Evolutionary conservation across 352 stramenopile species (phyloP).

Genomic region (Phytopythium vexans): DNA sequence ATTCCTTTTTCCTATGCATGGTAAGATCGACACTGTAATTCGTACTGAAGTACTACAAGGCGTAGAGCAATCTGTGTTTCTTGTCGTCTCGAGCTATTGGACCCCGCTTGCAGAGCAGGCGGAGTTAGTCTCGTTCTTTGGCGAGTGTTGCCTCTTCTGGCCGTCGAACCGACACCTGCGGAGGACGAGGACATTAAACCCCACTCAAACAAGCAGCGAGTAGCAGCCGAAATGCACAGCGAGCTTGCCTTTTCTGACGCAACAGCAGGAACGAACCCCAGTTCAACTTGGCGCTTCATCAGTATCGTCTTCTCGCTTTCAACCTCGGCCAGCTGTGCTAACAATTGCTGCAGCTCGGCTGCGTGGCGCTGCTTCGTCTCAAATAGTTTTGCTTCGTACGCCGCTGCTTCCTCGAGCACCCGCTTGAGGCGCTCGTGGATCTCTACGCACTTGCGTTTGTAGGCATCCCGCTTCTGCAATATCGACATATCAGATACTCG

Average conservation of each 20-base stretch:
- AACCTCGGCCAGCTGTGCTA: conserved; percentile 55
- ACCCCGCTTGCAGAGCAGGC: too few species aligned
- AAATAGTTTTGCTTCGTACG: conserved; percentile 37
- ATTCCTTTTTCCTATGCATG: too few species aligned
- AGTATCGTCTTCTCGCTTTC: conserved; percentile 70
- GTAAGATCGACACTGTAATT: too few species aligned
- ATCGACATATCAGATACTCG: background rate
- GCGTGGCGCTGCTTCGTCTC: conserved; percentile 60
- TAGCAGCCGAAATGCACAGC: too few species aligned
- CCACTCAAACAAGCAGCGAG: background rate
- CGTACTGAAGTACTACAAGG: too few species aligned
- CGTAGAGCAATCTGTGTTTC: too few species aligned
- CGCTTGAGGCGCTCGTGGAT: conserved; percentile 73
- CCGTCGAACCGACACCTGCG: too few species aligned
- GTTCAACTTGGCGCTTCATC: conserved; percentile 51
- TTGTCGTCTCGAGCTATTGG: too few species aligned
- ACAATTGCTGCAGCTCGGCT: conserved; percentile 56
- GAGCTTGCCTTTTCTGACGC: background rate
- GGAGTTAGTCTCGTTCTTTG: too few species aligned
- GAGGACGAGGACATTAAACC: too few species aligned
- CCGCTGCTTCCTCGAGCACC: conserved; percentile 36
- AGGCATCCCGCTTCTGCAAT: conserved; percentile 68
- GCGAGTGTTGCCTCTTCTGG: too few species aligned
- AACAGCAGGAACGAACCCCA: conserved; percentile 19
- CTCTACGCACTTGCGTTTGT: conserved; percentile 81